Base-by-base conservation (phyloP, 495 filamentous ascomycete species). In the Xylaria grammica region DNA sequence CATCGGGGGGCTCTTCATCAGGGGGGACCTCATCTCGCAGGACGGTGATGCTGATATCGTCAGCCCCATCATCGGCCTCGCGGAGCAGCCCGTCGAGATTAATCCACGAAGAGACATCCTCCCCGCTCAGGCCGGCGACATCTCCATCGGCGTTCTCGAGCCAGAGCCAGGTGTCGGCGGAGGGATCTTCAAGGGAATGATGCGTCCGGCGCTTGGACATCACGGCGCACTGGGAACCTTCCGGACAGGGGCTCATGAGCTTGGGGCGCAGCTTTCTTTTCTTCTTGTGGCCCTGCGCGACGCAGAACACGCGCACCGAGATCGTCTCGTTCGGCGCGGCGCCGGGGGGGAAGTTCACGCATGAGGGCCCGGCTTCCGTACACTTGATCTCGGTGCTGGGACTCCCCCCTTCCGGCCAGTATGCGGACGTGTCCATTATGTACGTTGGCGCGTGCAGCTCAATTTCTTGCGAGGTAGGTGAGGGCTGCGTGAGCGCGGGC, bases 21-120 rank as follows among this genome's bases (percentile, higher is more conserved):
- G n/a, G n/a, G n/a, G n/a, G n/a, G n/a, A n/a, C n/a, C n/a, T n/a
- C n/a, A n/a, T n/a, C n/a, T n/a, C n/a, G n/a, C n/a, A 11, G 11
- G 32, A 36, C 32, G 11, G 4, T 11, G 32, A 4, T 11, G 11
- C 32, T 20, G 83, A 36, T 11, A 36, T 36, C 11, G 32, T 11
- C 11, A 36, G 4, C 32, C 32, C 11, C 32, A 11, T 19, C 45
- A 4, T 48, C 45, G 15, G 4, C n/a, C 6, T 9, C 7, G 7
- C 4, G 11, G 15, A 45, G 40, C 9, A 9, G 5, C 4, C n/a
- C 40, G 7, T 45, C 40, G 7, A 45, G 15, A 4, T 45, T 45
- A 13, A 19, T 45, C 40, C 40, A 45, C 11, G 40, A 45, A 19
- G 40, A 13, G 40, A 45, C 7, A 19, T 45, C 40, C 11, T 17